Percentiles rank a stretch among this genome's conserved stretches.
phyloP scores from a whole-genome alignment of 1,284 basidiomycete species.

The Lentinula novae-zelandiae region DNA sequence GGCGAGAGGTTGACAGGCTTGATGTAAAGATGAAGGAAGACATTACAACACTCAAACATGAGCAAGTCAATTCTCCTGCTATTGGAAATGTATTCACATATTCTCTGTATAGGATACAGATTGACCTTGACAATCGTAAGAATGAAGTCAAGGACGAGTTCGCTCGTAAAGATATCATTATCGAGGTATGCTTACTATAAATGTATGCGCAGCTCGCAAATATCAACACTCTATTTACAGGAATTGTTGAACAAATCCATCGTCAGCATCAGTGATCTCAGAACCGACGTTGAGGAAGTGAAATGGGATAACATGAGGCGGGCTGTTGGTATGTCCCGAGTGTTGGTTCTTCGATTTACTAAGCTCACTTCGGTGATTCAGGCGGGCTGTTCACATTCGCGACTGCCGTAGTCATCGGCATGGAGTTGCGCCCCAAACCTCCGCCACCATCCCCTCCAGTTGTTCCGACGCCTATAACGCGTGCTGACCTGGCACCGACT shows the following conservation, averaged over 20 bases:
- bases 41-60: constrained; percentile 85
- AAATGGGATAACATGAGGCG: constrained; percentile 92
- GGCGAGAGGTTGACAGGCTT: constrained; percentile 86
- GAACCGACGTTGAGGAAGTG: constrained; percentile 83
- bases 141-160: constrained; percentile 88
- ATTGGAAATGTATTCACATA: constrained; percentile 2
- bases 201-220: background rate
- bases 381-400: constrained; percentile 64
- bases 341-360: background rate
- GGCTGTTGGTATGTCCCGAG: constrained; percentile 64
- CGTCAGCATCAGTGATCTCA: constrained; percentile 80
- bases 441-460: constrained; percentile 29
- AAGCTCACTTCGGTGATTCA: constrained; percentile 22
- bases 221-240: constrained; percentile 32
- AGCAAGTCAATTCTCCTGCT: constrained; percentile 51
- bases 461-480: constrained; percentile 13
- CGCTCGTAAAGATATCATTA: constrained; percentile 83
- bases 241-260: constrained; percentile 86
- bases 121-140: constrained; percentile 94
- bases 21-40: constrained; percentile 95
- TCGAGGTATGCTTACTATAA: constrained; percentile 62
- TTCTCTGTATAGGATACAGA: constrained; percentile 69
- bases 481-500: constrained; percentile 17
- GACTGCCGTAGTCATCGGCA: constrained; percentile 58
- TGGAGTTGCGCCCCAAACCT: constrained; percentile 58